Percentiles rank a stretch among this genome's conserved stretches.
Evolutionary conservation across 2,329 filamentous ascomycete genomes (phyloP).

Genomic region (Pleurostoma richardsiae): DNA sequence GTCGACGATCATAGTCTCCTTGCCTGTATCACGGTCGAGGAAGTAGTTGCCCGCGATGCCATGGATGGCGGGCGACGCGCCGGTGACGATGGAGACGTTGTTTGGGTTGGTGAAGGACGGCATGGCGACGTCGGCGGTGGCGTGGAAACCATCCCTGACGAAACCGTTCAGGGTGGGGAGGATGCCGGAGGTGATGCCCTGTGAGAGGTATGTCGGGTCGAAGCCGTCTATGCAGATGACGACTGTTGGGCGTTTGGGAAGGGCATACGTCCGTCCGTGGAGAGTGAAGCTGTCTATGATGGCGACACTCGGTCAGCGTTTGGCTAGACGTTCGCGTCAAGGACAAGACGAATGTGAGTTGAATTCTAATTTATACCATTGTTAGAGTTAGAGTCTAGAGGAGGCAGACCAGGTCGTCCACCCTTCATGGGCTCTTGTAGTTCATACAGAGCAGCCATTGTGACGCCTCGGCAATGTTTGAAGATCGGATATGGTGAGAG

Average conservation of each 20-base stretch:
- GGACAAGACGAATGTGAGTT: too few species aligned
- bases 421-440: too few species aligned
- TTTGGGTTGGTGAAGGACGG: constrained; percentile 39
- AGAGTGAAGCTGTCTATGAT: constrained; percentile 1
- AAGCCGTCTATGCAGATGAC: constrained; percentile 37
- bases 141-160: constrained; percentile 28
- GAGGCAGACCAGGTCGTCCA: too few species aligned
- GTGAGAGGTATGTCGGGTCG: constrained; percentile 31
- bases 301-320: too few species aligned
- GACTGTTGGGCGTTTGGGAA: constrained; percentile 23
- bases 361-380: too few species aligned
- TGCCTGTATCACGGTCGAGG: constrained; percentile 28
- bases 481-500: too few species aligned
- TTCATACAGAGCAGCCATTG: too few species aligned
- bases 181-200: constrained; percentile 24
- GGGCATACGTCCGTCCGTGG: constrained; percentile 5
- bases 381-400: too few species aligned
- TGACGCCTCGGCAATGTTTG: too few species aligned
- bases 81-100: constrained; percentile 38
- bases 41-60: constrained; percentile 38
- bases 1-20: constrained; percentile 34
- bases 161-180: constrained; percentile 25
- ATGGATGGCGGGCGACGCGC: constrained; percentile 29
- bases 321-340: too few species aligned
- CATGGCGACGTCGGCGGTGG: constrained; percentile 31